phyloP scores from a whole-genome alignment of 768 basidiomycete species.

The Lanmaoa rubissima region DNA sequence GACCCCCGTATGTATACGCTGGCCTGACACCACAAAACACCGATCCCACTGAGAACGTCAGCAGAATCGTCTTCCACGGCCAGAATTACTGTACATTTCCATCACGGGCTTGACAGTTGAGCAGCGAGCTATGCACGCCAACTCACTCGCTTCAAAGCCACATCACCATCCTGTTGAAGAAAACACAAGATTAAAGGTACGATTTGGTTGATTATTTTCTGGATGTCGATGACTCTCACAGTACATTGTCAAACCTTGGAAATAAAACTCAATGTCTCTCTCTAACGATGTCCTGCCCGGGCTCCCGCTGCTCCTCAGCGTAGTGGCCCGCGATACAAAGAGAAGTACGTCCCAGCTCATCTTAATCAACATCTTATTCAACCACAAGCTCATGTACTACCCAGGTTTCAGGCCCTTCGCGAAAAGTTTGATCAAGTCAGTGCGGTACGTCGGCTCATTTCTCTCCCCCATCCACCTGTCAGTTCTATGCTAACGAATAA shows the following conservation, averaged over 20 bases:
- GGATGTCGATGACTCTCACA: background rate
- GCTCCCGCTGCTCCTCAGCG: constrained; percentile 16
- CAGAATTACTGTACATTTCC: background rate
- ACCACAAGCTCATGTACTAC: background rate
- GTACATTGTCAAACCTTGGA: background rate
- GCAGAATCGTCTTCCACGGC: no score
- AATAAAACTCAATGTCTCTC: background rate
- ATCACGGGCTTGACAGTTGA: background rate
- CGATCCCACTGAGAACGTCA: background rate
- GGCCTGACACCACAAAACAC: background rate
- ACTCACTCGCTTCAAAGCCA: constrained; percentile 9
- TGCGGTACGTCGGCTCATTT: constrained; percentile 20
- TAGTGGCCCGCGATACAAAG: constrained; percentile 29
- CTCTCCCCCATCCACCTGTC: background rate
- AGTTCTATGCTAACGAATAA: background rate
- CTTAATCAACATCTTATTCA: background rate
- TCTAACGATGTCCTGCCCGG: background rate
- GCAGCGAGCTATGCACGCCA: constrained; percentile 16
- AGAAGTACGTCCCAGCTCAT: constrained; percentile 23
- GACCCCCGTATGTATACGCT: no score
- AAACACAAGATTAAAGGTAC: constrained; percentile 25
- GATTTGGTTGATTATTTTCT: background rate
- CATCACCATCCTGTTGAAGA: constrained; percentile 20
- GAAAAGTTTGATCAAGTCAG: constrained; percentile 35
- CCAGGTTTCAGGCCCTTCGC: constrained; percentile 30